Percentiles rank a stretch among this genome's conserved stretches.
Conservation (phyloP, 2,329 filamentous ascomycete species). For the Xylariaceae sp. region DNA sequence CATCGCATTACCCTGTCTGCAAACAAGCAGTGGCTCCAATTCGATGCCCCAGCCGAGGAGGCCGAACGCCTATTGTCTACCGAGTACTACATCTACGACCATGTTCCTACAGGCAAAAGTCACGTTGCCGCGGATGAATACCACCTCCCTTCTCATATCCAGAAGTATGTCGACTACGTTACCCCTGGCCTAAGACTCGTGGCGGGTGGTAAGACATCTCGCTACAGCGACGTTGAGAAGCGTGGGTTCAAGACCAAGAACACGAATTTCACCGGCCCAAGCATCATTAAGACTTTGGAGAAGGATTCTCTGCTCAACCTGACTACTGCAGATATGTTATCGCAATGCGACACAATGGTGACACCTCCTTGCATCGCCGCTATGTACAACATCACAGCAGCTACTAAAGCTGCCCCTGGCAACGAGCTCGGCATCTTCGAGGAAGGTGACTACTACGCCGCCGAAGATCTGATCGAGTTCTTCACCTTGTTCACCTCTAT, state of each 20-base stretch:
- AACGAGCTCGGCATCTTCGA: too few species aligned
- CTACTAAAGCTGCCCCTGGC: too few species aligned
- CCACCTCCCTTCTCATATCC: constrained; percentile 45
- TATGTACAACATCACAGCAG: too few species aligned
- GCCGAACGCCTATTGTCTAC: constrained; percentile 38
- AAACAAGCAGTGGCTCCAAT: constrained; percentile 38
- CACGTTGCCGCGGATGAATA: constrained; percentile 41
- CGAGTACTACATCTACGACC: constrained; percentile 39
- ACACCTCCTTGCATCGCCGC: too few species aligned
- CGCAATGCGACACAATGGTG: too few species aligned
- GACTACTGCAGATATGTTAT: too few species aligned
- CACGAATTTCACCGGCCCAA: too few species aligned
- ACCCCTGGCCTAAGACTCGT: constrained; percentile 52
- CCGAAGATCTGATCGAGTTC: too few species aligned
- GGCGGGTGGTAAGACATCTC: constrained; percentile 19
- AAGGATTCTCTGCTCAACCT: too few species aligned
- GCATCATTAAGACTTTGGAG: too few species aligned
- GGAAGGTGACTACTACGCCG: too few species aligned
- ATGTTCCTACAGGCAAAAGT: constrained; percentile 32
- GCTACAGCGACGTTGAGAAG: constrained; percentile 18
- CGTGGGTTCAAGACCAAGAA: not conserved
- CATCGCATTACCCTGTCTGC: constrained; percentile 32
- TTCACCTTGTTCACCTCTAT: too few species aligned
- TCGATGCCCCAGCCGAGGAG: constrained; percentile 37
- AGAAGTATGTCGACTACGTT: constrained; percentile 51